Evolutionary conservation across 2,329 filamentous ascomycete species (phyloP).

Genomic region (Fusarium pseudoanthophilum): DNA sequence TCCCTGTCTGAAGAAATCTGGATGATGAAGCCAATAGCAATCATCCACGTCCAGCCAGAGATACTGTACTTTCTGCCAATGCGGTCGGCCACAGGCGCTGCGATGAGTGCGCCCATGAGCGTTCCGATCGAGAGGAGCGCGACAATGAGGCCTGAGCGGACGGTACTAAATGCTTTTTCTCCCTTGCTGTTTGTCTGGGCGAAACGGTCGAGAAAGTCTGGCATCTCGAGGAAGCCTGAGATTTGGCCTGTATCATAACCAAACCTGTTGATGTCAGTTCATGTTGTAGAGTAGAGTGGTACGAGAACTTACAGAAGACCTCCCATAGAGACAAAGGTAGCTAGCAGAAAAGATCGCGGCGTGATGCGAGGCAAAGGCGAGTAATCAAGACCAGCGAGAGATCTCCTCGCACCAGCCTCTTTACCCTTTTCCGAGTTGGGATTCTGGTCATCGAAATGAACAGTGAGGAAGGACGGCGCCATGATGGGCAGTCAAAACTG

Average conservation of each 20-base stretch:
- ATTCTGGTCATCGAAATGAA: conserved; percentile 57
- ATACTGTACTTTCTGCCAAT: conserved; percentile 73
- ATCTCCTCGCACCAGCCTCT: conserved; percentile 44
- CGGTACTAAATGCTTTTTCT: conserved; percentile 59
- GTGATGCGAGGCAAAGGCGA: conserved; percentile 56
- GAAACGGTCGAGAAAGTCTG: conserved; percentile 65
- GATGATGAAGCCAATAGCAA: conserved; percentile 73
- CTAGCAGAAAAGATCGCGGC: conserved; percentile 51
- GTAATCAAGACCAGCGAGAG: conserved; percentile 56
- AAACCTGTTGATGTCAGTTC: conserved; percentile 40
- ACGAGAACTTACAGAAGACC: conserved; percentile 53
- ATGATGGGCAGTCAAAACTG: conserved; percentile 22
- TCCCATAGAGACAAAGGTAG: conserved; percentile 57
- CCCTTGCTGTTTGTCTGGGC: conserved; percentile 54
- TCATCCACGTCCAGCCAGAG: conserved; percentile 68
- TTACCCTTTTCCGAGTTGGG: conserved; percentile 52
- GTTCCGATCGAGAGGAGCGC: conserved; percentile 69
- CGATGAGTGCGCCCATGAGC: conserved; percentile 67
- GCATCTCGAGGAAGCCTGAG: conserved; percentile 67
- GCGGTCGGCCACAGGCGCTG: conserved; percentile 72
- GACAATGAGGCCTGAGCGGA: conserved; percentile 68
- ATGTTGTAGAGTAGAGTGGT: too few relatives aligned
- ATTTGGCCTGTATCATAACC: conserved; percentile 65
- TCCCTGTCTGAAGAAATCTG: conserved; percentile 65
- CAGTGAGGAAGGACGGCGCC: conserved; percentile 38